Evolutionary conservation across 2,329 filamentous ascomycete genomes (phyloP), one percentile per base, ranked within the genome.

Genomic region (Leptodontidium sp.): DNA sequence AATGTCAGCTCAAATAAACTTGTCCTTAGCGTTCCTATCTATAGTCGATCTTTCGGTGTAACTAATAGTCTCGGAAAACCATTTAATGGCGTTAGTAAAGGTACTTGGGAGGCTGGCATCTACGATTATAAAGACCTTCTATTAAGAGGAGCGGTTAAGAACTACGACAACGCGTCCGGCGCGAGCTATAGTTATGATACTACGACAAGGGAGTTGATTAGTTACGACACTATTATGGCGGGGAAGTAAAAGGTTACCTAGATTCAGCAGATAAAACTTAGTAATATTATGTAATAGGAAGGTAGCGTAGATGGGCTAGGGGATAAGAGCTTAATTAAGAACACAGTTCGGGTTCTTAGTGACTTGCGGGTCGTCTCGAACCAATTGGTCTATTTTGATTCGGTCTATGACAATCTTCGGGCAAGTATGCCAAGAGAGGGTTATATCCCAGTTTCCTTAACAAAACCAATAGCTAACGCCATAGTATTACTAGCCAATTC

Each of bases 51-150:
- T 0, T 96, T 95, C 47, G n/a, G n/a, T n/a, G n/a, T n/a, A n/a
- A n/a, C n/a, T n/a, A n/a, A n/a, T n/a, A n/a, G n/a, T n/a, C n/a
- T 35, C 32, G 32, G 32, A 35, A 35, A 9, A 75, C 67, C 85
- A 0, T 96, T 84, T 80, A 84, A 75, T 2, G 91, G 91, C 29
- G 45, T 66, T 38, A 43, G 63, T 24, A 40, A 49, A n/a, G 93
- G 92, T 0, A 89, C 84, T 64, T 95, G 89, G 89, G 92, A 96
- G 80, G 81, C 84, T 21, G 91, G 91, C 0, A 83, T 93, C 2
- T 95, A 90, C 88, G 92, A 97, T 78, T 96, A 92, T 84, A 96
- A 94, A 81, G 90, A 80, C n/a, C n/a, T n/a, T n/a, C n/a, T n/a
- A n/a, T n/a, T n/a, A n/a, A n/a, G n/a, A n/a, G n/a, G n/a, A n/a